These are phyloP conservation scores for Epichloe amarillans DNA, from an alignment of 2,329 filamentous ascomycete genomes.

Conservation along the genomic window DNA sequence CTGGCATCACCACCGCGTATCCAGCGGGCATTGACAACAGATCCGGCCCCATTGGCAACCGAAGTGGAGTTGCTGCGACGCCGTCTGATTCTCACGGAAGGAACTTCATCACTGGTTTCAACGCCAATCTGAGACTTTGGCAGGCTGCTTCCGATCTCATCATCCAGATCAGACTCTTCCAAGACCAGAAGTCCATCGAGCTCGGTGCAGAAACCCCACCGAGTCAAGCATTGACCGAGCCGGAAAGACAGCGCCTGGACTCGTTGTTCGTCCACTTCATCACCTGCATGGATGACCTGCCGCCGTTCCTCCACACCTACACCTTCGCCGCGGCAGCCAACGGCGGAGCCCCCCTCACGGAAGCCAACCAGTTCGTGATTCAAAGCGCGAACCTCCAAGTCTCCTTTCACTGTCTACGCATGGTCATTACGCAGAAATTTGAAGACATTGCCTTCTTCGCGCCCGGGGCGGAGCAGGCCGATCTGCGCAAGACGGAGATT, in stretches of 20 bases:
- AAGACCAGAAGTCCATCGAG: slow-evolving; percentile 12
- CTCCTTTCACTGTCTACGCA: slow-evolving; percentile 26
- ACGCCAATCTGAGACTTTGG: slow-evolving; percentile 28
- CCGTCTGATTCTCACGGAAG: slow-evolving; percentile 8
- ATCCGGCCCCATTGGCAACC: slow-evolving; percentile 4
- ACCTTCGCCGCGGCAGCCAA: slow-evolving; percentile 9
- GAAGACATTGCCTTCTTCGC: slow-evolving; percentile 20
- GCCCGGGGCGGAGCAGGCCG: slow-evolving; percentile 17
- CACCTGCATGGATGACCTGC: slow-evolving; percentile 26
- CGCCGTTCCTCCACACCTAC: slow-evolving; percentile 21
- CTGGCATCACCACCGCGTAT: slow-evolving; percentile 24
- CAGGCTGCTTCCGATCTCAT: slow-evolving; percentile 26
- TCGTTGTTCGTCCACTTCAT: slow-evolving; percentile 25
- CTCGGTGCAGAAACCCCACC: not conserved
- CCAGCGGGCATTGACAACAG: slow-evolving; percentile 19
- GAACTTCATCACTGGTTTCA: slow-evolving; percentile 26
- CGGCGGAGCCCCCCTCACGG: slow-evolving; percentile 9
- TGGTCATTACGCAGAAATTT: slow-evolving; percentile 25
- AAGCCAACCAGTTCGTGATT: slow-evolving; percentile 21
- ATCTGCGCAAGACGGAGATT: slow-evolving; percentile 27
- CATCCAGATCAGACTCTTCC: slow-evolving; percentile 21
- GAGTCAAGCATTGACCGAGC: slow-evolving; percentile 7
- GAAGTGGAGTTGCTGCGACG: slow-evolving; percentile 5
- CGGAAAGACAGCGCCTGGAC: slow-evolving; percentile 20
- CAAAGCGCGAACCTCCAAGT: slow-evolving; percentile 28